Percentiles rank a stretch among this genome's conserved stretches.
These are phyloP conservation scores for Strobilomyces confusus DNA, from an alignment of 768 basidiomycete species.

Conservation along the genomic window DNA sequence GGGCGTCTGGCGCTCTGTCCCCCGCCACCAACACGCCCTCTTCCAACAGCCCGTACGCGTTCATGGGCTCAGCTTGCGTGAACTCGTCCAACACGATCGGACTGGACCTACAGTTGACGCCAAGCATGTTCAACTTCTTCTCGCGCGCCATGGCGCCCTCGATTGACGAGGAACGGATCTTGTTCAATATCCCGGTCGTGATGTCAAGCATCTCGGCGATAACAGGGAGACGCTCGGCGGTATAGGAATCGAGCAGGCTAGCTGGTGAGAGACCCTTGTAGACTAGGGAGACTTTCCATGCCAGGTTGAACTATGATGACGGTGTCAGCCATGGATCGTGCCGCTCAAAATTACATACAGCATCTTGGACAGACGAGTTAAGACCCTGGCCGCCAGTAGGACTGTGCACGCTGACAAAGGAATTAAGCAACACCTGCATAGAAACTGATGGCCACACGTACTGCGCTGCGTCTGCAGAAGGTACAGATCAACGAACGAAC, in stretches of 20 bases:
- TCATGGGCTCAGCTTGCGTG: too few species aligned
- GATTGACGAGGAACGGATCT: not conserved
- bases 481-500: not conserved
- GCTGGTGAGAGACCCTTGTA: too few species aligned
- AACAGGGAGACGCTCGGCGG: too few species aligned
- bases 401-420: conserved; percentile 10
- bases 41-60: too few species aligned
- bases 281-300: too few species aligned
- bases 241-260: conserved; percentile 40
- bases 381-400: conserved; percentile 32
- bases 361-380: conserved; percentile 37
- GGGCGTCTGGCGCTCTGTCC: too few species aligned
- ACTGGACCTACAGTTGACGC: too few species aligned
- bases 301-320: conserved; percentile 35
- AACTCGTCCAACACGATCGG: too few species aligned
- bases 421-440: not conserved
- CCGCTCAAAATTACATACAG: conserved; percentile 27
- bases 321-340: not conserved
- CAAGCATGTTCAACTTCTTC: conserved; percentile 28
- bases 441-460: not conserved
- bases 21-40: too few species aligned
- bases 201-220: conserved; percentile 44
- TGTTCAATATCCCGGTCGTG: conserved; percentile 28
- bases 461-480: conserved; percentile 44
- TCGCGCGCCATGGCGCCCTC: not conserved